phyloP scores from a whole-genome alignment of 1,284 basidiomycete species.

The Porodaedalea pini region DNA sequence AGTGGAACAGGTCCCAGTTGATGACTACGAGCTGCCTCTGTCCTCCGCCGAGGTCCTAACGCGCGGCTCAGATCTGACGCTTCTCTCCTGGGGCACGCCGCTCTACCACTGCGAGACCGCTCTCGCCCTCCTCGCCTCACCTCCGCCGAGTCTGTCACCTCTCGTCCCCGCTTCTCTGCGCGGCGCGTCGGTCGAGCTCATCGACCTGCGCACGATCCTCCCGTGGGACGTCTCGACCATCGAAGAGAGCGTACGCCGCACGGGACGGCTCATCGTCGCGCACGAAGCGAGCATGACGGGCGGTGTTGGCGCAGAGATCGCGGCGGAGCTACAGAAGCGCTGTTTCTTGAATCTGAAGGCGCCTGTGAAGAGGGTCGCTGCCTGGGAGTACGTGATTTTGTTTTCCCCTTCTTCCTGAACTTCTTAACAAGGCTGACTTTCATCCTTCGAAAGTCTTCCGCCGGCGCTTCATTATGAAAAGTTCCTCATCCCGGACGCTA shows the following conservation, averaged over 20 bases:
- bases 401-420: constrained; percentile 10
- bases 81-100: constrained; percentile 90
- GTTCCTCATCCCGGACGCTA: constrained; percentile 84
- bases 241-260: constrained; percentile 77
- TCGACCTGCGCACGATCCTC: constrained; percentile 86
- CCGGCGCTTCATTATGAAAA: constrained; percentile 84
- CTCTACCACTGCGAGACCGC: constrained; percentile 88
- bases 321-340: constrained; percentile 80
- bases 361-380: constrained; percentile 81
- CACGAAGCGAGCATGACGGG: constrained; percentile 87
- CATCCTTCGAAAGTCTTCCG: constrained; percentile 54
- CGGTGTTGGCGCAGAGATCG: constrained; percentile 84
- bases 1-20: constrained; percentile 90
- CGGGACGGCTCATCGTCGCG: constrained; percentile 83
- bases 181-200: constrained; percentile 77
- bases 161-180: constrained; percentile 72
- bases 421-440: constrained; percentile 22
- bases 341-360: constrained; percentile 87
- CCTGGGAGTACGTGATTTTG: constrained; percentile 79
- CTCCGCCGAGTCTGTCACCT: constrained; percentile 61
- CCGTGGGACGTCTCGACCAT: constrained; percentile 86
- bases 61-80: constrained; percentile 77
- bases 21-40: constrained; percentile 83
- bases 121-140: constrained; percentile 61
- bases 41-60: constrained; percentile 74